phyloP scores from a whole-genome alignment of 2,329 filamentous ascomycete genomes.

The Microsporum audouinii region DNA sequence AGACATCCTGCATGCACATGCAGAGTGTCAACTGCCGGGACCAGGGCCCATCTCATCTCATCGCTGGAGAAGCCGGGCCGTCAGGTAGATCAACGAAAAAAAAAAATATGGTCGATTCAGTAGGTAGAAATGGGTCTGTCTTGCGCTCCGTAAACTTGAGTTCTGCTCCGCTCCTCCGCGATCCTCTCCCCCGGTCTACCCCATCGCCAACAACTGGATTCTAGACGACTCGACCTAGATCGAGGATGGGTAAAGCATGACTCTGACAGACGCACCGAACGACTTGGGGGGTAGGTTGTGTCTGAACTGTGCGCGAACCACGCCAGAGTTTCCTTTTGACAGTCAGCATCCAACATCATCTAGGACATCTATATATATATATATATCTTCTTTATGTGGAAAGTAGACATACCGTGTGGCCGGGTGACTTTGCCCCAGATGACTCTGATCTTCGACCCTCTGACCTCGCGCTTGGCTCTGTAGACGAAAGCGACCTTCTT shows the following conservation, averaged over 20 bases:
- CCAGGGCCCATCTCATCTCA: no score
- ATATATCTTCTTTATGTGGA: not conserved
- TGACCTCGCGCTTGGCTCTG: slow-evolving; percentile 85
- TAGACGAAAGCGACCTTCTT: slow-evolving; percentile 99
- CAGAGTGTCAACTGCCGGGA: no score
- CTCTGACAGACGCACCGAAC: slow-evolving; percentile 89
- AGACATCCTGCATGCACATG: not conserved
- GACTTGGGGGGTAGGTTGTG: slow-evolving; percentile 91
- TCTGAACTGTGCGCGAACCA: slow-evolving; percentile 95
- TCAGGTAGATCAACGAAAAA: no score
- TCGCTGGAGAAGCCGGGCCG: no score
- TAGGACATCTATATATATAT: not conserved
- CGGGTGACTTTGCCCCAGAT: slow-evolving; percentile 99
- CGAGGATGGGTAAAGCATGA: slow-evolving; percentile 97
- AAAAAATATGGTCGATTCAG: no score
- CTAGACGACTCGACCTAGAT: slow-evolving; percentile 53
- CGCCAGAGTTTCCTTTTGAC: slow-evolving; percentile 75
- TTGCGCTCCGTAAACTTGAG: no score
- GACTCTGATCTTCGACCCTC: slow-evolving; percentile 95
- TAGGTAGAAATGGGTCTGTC: no score
- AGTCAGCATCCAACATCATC: not conserved
- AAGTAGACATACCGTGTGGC: slow-evolving; percentile 63
- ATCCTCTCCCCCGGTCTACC: not conserved
- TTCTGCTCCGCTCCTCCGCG: not conserved
- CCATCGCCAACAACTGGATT: no score